Evolutionary conservation across 441 rosid species (phyloP), one percentile per base, ranked within the genome.

Genomic region (Gossypium davidsonii): DNA sequence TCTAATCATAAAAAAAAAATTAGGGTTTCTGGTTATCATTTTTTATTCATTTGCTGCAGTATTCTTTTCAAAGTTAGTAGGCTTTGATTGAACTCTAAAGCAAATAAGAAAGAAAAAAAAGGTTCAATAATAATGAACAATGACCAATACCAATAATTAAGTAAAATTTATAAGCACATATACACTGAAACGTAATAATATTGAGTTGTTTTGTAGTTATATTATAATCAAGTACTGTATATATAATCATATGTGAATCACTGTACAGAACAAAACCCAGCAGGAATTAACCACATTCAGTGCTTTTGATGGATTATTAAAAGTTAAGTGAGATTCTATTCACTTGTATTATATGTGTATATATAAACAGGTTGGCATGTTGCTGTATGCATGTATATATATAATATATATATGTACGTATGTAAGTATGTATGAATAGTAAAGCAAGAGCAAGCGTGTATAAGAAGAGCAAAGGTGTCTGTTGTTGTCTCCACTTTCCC

Each of bases 401-500:
- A 4, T 25, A 25, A 42, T 58, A 10, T 10, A 58, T 11, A 5
- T 57, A 11, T 23, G n/a, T 58, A 58, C 12, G 37, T 58, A 23
- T 58, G 61, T 21, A 57, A 2, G 15, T 21, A 56, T 21, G 60
- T 6, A 5, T 59, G 64, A 26, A 77, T 77, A 72, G 72, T 57
- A 67, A 76, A 68, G 64, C 20, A 14, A 28, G 79, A 28, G 82
- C 85, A 78, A 69, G 90, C 84, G 85, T 52, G 81, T 73, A 79
- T 63, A 82, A 75, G 76, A 60, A 59, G 44, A 28, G 20, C 82
- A 75, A 79, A 71, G 76, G 78, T 79, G 88, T 81, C 81, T 62
- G 73, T 80, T 79, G 58, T 68, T 85, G 89, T 82, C 87, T 83
- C 86, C 80, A 67, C 85, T 86, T 85, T 83, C 64, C 73, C 89